Evolutionary conservation across 257 asterid genomes (phyloP).

Genomic region (Striga asiatica): DNA sequence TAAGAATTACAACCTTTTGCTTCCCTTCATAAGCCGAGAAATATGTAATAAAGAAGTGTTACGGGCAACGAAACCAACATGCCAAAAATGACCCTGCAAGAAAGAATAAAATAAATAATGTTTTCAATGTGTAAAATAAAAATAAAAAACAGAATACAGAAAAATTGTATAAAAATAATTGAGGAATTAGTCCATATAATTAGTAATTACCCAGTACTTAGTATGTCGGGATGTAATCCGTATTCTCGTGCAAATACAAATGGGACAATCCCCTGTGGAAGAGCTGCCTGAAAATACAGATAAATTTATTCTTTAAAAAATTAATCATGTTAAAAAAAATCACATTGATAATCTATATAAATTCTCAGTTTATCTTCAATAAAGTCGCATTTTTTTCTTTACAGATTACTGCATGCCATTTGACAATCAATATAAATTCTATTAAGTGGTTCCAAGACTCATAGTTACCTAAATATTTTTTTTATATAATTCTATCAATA

Average conservation of each 20-base stretch:
- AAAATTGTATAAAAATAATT: no score
- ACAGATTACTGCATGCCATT: no score
- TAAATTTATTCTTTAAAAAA: no score
- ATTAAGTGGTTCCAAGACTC: no score
- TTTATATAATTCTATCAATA: no score
- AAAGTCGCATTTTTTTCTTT: no score
- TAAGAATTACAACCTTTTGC: no score
- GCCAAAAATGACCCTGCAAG: constrained; percentile 48
- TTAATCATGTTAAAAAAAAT: background rate
- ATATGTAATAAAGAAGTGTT: constrained; percentile 37
- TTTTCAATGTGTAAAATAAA: background rate
- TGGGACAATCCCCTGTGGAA: constrained; percentile 58
- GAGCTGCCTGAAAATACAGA: constrained; percentile 41
- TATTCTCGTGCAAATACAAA: constrained; percentile 67
- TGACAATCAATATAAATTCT: no score
- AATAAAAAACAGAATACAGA: no score
- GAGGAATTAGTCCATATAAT: background rate
- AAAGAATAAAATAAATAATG: background rate
- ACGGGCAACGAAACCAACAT: constrained; percentile 51
- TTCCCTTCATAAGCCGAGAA: constrained; percentile 30
- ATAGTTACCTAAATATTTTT: no score
- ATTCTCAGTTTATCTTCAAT: no score
- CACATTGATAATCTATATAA: no score
- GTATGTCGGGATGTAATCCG: constrained; percentile 51
- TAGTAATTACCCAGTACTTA: constrained; percentile 52